Evolutionary conservation across 1,284 basidiomycete genomes (phyloP), one percentile per base, ranked within the genome.

Genomic region (Gomphus sp.): DNA sequence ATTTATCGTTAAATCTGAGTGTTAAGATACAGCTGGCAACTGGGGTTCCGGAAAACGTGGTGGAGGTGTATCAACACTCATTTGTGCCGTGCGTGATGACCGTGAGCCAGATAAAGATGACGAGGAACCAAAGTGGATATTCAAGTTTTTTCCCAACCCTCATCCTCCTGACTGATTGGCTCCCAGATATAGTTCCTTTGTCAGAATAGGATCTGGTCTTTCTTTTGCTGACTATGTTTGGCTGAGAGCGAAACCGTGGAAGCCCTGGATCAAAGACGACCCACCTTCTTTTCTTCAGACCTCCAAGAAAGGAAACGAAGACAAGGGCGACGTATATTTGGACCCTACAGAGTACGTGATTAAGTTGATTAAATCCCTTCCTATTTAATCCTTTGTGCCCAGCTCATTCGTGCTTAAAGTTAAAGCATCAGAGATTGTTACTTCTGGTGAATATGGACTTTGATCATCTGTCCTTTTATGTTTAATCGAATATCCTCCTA

Each of bases 351-450:
- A 91, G 89, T 91, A 64, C 60, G 80, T 69, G 31, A 1, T 44
- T 36, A 14, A 54, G 57, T 37, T 10, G 22, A 37, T 49, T 12
- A 44, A 5, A 12, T 57, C 25, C 28, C 11, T 10, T 9, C 50
- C 49, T 4, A 60, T 59, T 52, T 59, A 41, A 41, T 34, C 39
- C 50, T 34, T 47, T 34, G 6, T 18, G 33, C 49, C 5, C 58
- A 92, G 91, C 61, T 92, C 90, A 0, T 93, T 93, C 70, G 87
- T 97, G 37, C 64, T 97, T 62, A 89, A 89, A 65, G 82, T 97
- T 59, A 97, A 97, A 70, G 94, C 91, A 0, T 89, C 93, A 0
- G 93, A 96, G 68, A 89, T 97, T 56, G 83, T 82, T 1, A 73
- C 77, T 11, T 80, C 89, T 18, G 86, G 92, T 85, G 59, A 64